phyloP scores from a whole-genome alignment of 2,329 filamentous ascomycete genomes.

The Hyphodiscus sp. region DNA sequence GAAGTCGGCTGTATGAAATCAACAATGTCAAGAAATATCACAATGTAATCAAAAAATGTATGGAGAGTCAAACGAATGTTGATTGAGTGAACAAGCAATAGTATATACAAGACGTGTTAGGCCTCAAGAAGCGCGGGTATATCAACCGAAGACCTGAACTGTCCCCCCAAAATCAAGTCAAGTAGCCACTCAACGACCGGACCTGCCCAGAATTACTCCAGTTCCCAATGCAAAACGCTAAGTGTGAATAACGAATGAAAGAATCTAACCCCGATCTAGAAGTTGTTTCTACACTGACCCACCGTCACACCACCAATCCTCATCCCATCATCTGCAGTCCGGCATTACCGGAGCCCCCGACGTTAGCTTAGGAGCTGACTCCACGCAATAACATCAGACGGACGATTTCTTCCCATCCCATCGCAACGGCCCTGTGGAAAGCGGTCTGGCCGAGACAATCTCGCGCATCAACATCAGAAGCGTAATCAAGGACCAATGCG shows the following conservation, averaged over 20 bases:
- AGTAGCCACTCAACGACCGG: not conserved
- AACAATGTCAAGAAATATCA: no score
- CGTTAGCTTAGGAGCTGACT: not conserved
- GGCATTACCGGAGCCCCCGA: not conserved
- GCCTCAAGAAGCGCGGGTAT: not conserved
- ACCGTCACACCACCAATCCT: not conserved
- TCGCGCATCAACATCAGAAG: not conserved
- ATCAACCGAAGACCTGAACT: not conserved
- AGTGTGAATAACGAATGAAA: not conserved
- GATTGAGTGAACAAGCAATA: no score
- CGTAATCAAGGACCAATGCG: not conserved
- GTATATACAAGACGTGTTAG: no score
- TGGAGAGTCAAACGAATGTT: no score
- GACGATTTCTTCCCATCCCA: not conserved
- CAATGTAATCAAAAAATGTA: no score
- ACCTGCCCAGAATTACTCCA: not conserved
- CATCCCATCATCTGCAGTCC: not conserved
- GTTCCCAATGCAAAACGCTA: not conserved
- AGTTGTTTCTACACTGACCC: not conserved
- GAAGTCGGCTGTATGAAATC: no score
- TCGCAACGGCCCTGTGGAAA: not conserved
- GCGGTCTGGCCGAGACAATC: not conserved
- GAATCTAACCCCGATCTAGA: not conserved
- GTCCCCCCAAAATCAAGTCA: not conserved
- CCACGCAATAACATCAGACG: not conserved